phyloP scores from a whole-genome alignment of 257 asterid species.

The Linderniella brevidens region DNA sequence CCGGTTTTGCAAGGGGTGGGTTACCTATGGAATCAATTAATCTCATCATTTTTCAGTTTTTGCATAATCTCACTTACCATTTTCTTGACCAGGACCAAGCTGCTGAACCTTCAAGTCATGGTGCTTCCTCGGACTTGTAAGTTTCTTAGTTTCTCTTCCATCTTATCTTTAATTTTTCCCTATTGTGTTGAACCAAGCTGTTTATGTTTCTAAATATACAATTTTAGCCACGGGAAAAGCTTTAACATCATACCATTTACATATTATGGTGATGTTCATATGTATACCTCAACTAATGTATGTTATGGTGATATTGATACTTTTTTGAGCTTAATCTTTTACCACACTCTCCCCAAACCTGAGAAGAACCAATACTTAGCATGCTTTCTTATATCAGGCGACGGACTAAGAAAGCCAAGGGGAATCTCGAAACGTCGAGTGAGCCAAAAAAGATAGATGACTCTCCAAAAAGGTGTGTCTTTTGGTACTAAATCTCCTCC shows the following conservation, averaged over 20 bases:
- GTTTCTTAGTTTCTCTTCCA: slow-evolving; percentile 12
- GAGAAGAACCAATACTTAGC: slow-evolving; percentile 7
- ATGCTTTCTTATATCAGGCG: slow-evolving; percentile 27
- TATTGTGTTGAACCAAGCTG: neutral
- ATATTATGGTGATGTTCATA: no score
- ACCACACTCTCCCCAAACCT: slow-evolving; percentile 4
- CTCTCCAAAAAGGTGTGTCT: slow-evolving; percentile 42
- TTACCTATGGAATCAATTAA: slow-evolving; percentile 8
- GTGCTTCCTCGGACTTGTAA: slow-evolving; percentile 54
- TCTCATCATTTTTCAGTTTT: slow-evolving; percentile 6
- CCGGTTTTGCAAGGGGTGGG: slow-evolving; percentile 31
- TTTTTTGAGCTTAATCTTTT: neutral
- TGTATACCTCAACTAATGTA: no score
- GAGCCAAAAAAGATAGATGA: slow-evolving; percentile 34
- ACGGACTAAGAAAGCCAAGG: slow-evolving; percentile 38
- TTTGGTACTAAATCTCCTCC: slow-evolving; percentile 2
- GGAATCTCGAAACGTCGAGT: slow-evolving; percentile 26
- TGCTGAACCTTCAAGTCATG: slow-evolving; percentile 39
- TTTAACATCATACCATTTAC: no score
- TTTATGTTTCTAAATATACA: neutral
- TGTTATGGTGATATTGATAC: neutral
- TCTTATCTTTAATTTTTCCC: slow-evolving; percentile 2
- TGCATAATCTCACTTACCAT: slow-evolving; percentile 1
- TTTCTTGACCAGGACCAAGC: slow-evolving; percentile 33
- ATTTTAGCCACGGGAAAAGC: neutral